A percentile compares a stretch with the other conserved stretches of the same genome.
These are phyloP conservation scores for Rhizodiscina lignyota DNA, from an alignment of 495 filamentous ascomycete genomes.

Conservation along the genomic window DNA sequence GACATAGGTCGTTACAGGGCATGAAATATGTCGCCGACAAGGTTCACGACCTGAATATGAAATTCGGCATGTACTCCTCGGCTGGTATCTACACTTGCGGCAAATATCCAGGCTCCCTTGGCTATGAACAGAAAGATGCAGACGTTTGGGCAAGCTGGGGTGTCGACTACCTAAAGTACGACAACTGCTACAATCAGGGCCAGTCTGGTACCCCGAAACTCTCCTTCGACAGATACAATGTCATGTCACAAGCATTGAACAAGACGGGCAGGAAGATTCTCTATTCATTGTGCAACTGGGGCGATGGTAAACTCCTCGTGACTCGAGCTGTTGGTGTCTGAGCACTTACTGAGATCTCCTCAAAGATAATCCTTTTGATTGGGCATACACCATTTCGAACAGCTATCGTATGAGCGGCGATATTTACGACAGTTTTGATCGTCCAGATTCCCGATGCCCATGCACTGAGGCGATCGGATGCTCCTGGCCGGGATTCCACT, in stretches of 20 bases:
- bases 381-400: constrained; percentile 39
- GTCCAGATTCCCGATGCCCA: constrained; percentile 15
- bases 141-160: constrained; percentile 44
- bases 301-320: no score
- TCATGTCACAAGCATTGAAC: constrained; percentile 46
- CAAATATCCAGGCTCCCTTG: constrained; percentile 39
- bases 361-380: no score
- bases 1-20: no score
- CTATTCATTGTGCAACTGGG: constrained; percentile 52
- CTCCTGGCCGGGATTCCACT: constrained; percentile 34
- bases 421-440: constrained; percentile 25
- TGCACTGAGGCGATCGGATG: constrained; percentile 26
- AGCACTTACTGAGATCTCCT: no score
- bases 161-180: constrained; percentile 44
- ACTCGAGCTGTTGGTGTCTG: no score
- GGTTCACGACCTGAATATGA: constrained; percentile 42
- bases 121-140: constrained; percentile 45
- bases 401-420: constrained; percentile 40
- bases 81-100: constrained; percentile 30
- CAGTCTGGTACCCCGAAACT: constrained; percentile 30
- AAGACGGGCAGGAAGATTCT: constrained; percentile 36
- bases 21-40: constrained; percentile 39
- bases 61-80: constrained; percentile 48
- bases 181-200: constrained; percentile 48
- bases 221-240: constrained; percentile 33